Base-by-base conservation (phyloP, 148 eudicot species). In the Drosera capensis region DNA sequence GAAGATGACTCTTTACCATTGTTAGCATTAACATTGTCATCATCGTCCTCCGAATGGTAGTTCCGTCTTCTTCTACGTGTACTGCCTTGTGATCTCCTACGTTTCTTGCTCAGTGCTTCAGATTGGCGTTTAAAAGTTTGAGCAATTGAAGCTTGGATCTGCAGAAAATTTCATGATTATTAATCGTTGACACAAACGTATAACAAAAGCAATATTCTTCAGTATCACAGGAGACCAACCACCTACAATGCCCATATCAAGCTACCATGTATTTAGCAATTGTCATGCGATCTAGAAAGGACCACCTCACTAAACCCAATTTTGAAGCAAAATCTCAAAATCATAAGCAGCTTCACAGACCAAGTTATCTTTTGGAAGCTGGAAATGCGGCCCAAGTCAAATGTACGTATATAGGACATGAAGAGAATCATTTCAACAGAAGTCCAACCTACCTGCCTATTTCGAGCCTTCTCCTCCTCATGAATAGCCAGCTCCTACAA, bases 81-180 rank as follows among this genome's bases (percentile, higher is more conserved):
- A 36, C 14, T 66, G 23, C 60, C 53, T 43, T 69, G 79, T 44
- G 84, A 64, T 61, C 79, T 69, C 70, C 62, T 57, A 21, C 78
- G 60, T 49, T 78, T 82, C 64, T 51, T 75, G 66, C 73, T 70
- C 54, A 82, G 59, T 55, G 86, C 94, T 58, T 82, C 94, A 30
- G 79, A 55, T 54, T 82, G 94, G 22, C 86, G 68, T 14, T 61
- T 71, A 18, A 56, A 46, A 29, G 86, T 82, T 64, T 78, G 70
- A 7, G 82, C 80, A 58, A 82, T 78, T 35, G 78, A 63, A 51
- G 64, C 82, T 71, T 82, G 94, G 37, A 82, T 82, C 94, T 82
- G 73, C 46, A 42, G 46, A 57, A 21, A 19, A 13, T 26, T 7
- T 19, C 22, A 19, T 3, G 12, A 48, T 38, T 18, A 40, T 65